These are phyloP conservation scores for Pleomassaria siparia DNA, from an alignment of 2,329 filamentous ascomycete genomes.

Conservation along the genomic window DNA sequence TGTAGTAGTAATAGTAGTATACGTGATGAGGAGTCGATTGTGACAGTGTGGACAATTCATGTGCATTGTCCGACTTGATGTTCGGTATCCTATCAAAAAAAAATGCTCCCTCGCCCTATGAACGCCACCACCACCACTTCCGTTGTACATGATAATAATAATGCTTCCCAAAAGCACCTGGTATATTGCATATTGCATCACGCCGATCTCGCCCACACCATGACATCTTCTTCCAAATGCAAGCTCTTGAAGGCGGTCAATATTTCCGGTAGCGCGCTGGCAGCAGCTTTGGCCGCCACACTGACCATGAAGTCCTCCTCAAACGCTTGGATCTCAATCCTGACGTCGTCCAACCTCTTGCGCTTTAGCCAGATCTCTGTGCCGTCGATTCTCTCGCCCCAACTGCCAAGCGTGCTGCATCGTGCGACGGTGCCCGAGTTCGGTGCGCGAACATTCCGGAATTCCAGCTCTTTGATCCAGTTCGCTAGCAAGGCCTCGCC, in stretches of 20 bases:
- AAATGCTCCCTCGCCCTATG: not conserved
- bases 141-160: no score
- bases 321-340: constrained; percentile 60
- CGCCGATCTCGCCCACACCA: constrained; percentile 24
- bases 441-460: constrained; percentile 64
- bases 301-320: constrained; percentile 62
- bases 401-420: constrained; percentile 47
- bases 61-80: not conserved
- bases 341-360: constrained; percentile 52
- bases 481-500: constrained; percentile 73
- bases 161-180: no score
- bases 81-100: not conserved
- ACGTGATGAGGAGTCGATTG: no score
- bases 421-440: constrained; percentile 44
- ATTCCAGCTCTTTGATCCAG: constrained; percentile 72
- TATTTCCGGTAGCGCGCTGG: constrained; percentile 36
- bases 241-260: constrained; percentile 47
- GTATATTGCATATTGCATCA: constrained; percentile 5
- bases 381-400: constrained; percentile 51
- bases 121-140: not conserved
- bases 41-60: no score
- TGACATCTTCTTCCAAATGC: constrained; percentile 50
- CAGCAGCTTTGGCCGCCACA: constrained; percentile 50
- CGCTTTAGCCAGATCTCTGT: constrained; percentile 55
- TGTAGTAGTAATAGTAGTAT: no score